Evolutionary conservation across 1,284 basidiomycete genomes (phyloP).

Genomic region (Vanrija humicola): DNA sequence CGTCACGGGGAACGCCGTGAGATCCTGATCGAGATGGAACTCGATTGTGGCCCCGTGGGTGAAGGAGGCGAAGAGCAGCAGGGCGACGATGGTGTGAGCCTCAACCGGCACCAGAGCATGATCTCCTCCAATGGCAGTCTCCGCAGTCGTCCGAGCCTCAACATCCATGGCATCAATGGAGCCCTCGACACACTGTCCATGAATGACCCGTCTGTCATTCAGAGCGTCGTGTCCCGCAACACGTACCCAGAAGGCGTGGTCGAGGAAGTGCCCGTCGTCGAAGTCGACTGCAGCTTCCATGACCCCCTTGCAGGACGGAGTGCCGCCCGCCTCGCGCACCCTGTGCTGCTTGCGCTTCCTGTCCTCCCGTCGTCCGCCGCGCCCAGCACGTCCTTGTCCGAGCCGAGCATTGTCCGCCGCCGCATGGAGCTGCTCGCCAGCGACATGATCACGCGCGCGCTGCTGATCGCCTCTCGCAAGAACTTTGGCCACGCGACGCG

Average conservation of each 20-base stretch:
- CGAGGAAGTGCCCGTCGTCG: conserved; percentile 86
- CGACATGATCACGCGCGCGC: conserved; percentile 89
- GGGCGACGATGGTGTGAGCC: neutral
- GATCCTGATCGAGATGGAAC: conserved; percentile 88
- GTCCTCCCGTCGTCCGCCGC: conserved; percentile 60
- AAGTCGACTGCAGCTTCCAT: conserved; percentile 87
- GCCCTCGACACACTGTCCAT: neutral
- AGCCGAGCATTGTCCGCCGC: conserved; percentile 81
- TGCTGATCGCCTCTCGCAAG: conserved; percentile 80
- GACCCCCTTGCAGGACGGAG: conserved; percentile 77
- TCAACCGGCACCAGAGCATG: conserved; percentile 2
- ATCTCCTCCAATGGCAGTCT: neutral
- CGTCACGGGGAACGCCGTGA: conserved; percentile 88
- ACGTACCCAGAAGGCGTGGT: conserved; percentile 77
- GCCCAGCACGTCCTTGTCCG: conserved; percentile 58
- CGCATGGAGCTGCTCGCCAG: conserved; percentile 87
- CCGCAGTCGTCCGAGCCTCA: conserved; percentile 1
- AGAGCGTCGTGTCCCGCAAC: conserved; percentile 41
- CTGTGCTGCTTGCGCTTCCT: conserved; percentile 82
- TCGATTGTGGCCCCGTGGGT: conserved; percentile 51
- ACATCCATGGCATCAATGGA: neutral
- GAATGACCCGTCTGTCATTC: no score
- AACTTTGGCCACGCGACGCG: conserved; percentile 81
- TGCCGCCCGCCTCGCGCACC: conserved; percentile 77
- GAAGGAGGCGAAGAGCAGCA: neutral